phyloP scores from a whole-genome alignment of 257 asterid species.

The Jasminum sambac region DNA sequence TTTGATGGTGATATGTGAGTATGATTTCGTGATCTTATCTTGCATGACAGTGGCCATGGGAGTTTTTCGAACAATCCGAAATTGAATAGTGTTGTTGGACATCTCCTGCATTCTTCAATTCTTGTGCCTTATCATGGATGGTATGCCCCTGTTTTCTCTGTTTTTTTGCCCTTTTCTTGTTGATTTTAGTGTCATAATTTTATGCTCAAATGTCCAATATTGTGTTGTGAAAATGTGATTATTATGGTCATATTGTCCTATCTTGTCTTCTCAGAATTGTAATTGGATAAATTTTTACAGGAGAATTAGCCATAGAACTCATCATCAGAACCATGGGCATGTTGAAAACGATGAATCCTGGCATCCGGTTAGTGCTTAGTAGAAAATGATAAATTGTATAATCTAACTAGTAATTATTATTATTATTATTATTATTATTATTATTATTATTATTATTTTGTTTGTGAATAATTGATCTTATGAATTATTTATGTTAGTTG shows the following conservation, averaged over 20 bases:
- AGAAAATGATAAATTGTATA: too few relatives aligned
- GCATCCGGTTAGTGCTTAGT: slow-evolving; percentile 30
- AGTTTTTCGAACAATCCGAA: slow-evolving; percentile 80
- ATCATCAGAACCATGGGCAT: slow-evolving; percentile 97
- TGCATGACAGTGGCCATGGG: slow-evolving; percentile 66
- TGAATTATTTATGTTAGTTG: slow-evolving; percentile 33
- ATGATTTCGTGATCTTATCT: slow-evolving; percentile 5
- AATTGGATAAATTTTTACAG: slow-evolving; percentile 32
- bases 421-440: too few relatives aligned
- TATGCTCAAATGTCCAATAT: neutral
- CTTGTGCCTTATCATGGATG: slow-evolving; percentile 99
- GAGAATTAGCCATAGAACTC: slow-evolving; percentile 98
- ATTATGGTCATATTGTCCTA: neutral
- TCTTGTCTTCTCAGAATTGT: neutral
- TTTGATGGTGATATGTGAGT: neutral
- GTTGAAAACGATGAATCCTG: slow-evolving; percentile 96
- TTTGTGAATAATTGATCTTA: neutral
- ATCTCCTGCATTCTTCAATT: slow-evolving; percentile 88
- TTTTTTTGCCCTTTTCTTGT: neutral
- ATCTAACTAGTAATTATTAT: neutral
- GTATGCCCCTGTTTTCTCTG: slow-evolving; percentile 31
- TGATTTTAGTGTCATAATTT: neutral
- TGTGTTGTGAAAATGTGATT: neutral
- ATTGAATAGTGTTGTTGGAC: slow-evolving; percentile 87
- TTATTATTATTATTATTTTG: neutral